Evolutionary conservation across 768 basidiomycete species (phyloP), one percentile per base, ranked within the genome.

Genomic region (Hericium alpestre): DNA sequence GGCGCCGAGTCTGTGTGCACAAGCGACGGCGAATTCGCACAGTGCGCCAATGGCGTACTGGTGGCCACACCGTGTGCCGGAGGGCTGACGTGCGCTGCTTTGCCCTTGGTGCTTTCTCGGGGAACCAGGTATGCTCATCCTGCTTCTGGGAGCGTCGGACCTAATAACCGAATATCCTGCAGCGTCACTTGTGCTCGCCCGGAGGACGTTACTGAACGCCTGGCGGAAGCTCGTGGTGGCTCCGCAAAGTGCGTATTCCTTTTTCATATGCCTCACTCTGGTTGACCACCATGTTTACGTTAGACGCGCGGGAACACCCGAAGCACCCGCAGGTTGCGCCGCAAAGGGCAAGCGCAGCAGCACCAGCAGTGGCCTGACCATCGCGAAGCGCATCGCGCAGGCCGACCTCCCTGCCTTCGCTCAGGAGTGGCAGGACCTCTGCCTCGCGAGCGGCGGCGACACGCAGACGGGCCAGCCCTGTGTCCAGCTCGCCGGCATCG

Each of bases 401-500:
- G 60, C 57, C 3, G 73, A 74, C 55, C 73, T 69, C 38, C 69
- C 63, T 49, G 70, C 63, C 27, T 70, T 76, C 20, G 74, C 73
- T 1, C 66, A 72, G 51, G 65, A 63, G 38, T 79, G 77, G 78
- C 75, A 76, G 59, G 64, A 68, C 40, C 73, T 78, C 43, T 79
- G 78, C 67, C 60, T 70, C 32, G 59, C 54, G 39, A 73, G 73
- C 59, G 74, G 74, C 7, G 73, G 72, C 3, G 72, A 73, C 53
- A 67, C 71, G 57, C 68, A 70, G 62, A 72, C 68, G 13, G 59
- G 59, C 43, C 66, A 73, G 49, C 74, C 75, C 4, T 80, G 79
- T 64, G 72, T 74, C 56, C 63, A 66, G 11, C 70, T 74, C 16
- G 76, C 71, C 3, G 75, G 76, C 8, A 48, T 70, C 25, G 63